Evolutionary conservation across 208 protist genomes (phyloP).

Genomic region (Leishmania guyanensis): DNA sequence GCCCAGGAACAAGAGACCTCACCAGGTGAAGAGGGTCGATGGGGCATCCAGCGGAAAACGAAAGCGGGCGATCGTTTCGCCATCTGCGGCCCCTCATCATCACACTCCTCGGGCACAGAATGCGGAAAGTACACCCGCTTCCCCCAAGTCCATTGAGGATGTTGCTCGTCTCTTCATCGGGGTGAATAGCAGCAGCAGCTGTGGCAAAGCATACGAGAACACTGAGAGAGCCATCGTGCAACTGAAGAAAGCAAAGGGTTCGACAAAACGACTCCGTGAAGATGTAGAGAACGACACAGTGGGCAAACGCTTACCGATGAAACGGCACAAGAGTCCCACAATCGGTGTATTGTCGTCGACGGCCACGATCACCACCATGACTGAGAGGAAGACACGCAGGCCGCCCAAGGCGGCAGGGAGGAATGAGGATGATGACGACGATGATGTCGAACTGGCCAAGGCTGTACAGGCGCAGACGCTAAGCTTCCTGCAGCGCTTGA

Average conservation of each 20-base stretch:
- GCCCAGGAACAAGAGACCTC: not conserved
- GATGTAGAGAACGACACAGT: not conserved
- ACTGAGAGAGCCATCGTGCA: not conserved
- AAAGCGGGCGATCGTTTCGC: not conserved
- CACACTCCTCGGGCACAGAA: not conserved
- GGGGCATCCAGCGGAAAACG: no score
- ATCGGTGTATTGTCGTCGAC: not conserved
- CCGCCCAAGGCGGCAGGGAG: not conserved
- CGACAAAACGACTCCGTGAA: not conserved
- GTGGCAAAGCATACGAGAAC: not conserved
- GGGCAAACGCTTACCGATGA: not conserved
- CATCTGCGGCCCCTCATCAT: not conserved
- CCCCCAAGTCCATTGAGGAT: conserved; percentile 25
- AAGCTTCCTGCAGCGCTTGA: conserved; percentile 54
- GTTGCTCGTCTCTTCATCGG: conserved; percentile 33
- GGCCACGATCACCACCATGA: not conserved
- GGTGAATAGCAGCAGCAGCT: not conserved
- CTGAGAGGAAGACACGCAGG: not conserved
- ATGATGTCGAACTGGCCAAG: conserved; percentile 52
- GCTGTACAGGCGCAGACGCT: conserved; percentile 55
- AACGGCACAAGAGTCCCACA: not conserved
- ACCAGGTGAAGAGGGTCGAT: not conserved
- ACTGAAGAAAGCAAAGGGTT: not conserved
- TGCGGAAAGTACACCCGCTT: not conserved
- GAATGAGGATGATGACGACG: conserved; percentile 20